A percentile compares a stretch with the other conserved stretches of the same genome.
Evolutionary conservation across 2,329 filamentous ascomycete genomes (phyloP).

Genomic region (Aspergillus thermomutatus): DNA sequence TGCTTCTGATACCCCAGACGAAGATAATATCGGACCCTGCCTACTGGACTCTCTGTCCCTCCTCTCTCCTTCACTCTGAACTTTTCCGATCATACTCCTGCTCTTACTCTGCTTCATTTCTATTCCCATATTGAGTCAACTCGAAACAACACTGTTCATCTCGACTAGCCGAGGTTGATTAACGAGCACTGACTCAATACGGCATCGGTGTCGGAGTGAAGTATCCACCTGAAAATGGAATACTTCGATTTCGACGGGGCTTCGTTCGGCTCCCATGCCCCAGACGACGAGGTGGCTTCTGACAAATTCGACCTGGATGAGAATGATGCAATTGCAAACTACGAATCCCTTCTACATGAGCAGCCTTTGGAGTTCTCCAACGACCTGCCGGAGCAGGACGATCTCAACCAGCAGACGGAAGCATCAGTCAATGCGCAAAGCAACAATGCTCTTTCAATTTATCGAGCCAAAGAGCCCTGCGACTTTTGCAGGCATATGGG

Average conservation of each 20-base stretch:
- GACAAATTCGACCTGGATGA: slow-evolving; percentile 38
- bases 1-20: slow-evolving; percentile 27
- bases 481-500: slow-evolving; percentile 46
- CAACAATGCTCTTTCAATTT: slow-evolving; percentile 39
- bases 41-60: neutral
- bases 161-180: neutral
- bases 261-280: slow-evolving; percentile 34
- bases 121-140: neutral
- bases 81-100: neutral
- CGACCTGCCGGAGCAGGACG: slow-evolving; percentile 19
- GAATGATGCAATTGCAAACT: slow-evolving; percentile 34
- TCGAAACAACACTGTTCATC: neutral
- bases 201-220: neutral
- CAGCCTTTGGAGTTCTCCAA: slow-evolving; percentile 41
- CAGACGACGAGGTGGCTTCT: slow-evolving; percentile 40
- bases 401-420: slow-evolving; percentile 16
- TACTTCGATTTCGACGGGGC: slow-evolving; percentile 49
- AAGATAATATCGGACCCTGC: slow-evolving; percentile 20
- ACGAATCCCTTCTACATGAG: slow-evolving; percentile 42
- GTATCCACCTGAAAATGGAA: slow-evolving; percentile 34
- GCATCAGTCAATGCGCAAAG: slow-evolving; percentile 24
- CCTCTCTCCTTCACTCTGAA: neutral
- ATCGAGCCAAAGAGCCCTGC: slow-evolving; percentile 44
- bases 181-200: neutral
- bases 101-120: neutral